Base-by-base conservation (phyloP, 2,329 filamentous ascomycete genomes). In the Diaporthe caulivora region DNA sequence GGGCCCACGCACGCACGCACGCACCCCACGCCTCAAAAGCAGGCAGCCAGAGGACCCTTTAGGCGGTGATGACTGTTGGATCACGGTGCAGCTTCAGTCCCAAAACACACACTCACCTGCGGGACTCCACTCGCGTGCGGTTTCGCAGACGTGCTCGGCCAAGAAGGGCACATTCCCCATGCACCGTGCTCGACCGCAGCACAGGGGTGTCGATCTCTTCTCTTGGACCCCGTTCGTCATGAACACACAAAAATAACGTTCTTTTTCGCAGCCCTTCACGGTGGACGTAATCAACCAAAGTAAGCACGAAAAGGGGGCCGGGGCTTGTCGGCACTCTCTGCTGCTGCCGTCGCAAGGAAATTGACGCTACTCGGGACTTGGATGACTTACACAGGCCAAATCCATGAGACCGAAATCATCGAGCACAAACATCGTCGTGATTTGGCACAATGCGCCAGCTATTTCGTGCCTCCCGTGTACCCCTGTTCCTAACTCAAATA, bases 371-470 rank as follows among this genome's bases (percentile, higher is more conserved):
- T 51, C 47, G 62, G 47, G 49, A 40, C 47, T 24, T 29, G 40
- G 24, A 7, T 40, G 62, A 21, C 34, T 26, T 49, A 21, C 44
- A 53, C 47, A 53, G 51, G 29, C 62, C 62, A 67, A 26, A 40
- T 40, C 47, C 21, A 40, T 26, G 29, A 51, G 47, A 53, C 62
- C 49, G 47, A 65, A 49, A 67, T 21, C 47, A 37, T 65, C 58
- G 29, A 51, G 29, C 29, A 65, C 60, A 40, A 67, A 67, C 49
- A 53, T 54, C 34, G 34, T 40, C 15, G 31, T 62, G 55, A 54
- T 18, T 24, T n/a, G 26, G 37, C 55, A 71, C 55, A 37, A 62
- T 31, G 55, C 55, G 55, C 69, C 69, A 62, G 55, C 55, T 58
- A 53, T 31, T 24, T 34, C 44, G 24, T 34, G 42, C 34, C 34